Conservation (phyloP, 129 eudicot species). For the Glebionis coronaria region DNA sequence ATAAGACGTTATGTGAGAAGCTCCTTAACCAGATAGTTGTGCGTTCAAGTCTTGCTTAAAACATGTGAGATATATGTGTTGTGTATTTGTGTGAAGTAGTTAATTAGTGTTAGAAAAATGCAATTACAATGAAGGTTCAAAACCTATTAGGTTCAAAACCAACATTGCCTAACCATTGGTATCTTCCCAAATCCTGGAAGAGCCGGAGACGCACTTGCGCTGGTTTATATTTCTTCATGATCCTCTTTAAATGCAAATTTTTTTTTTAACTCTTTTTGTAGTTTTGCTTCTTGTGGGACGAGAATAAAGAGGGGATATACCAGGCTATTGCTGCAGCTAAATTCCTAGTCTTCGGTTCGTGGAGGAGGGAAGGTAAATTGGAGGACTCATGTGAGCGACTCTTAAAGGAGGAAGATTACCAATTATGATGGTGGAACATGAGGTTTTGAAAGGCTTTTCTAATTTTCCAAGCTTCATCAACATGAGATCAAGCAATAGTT, state of each 20-base stretch:
- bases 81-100: too few relatives aligned
- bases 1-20: too few relatives aligned
- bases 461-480: slow-evolving; percentile 61
- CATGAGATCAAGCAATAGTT: slow-evolving; percentile 50
- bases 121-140: too few relatives aligned
- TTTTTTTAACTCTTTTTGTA: slow-evolving; percentile 6
- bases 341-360: slow-evolving; percentile 42
- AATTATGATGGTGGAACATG: slow-evolving; percentile 54
- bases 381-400: not conserved
- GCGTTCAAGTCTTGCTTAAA: too few relatives aligned
- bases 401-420: slow-evolving; percentile 17
- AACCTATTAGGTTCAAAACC: too few relatives aligned
- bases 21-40: too few relatives aligned
- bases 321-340: slow-evolving; percentile 71
- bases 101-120: too few relatives aligned
- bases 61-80: too few relatives aligned
- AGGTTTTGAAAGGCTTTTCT: slow-evolving; percentile 56
- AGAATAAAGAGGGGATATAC: slow-evolving; percentile 40
- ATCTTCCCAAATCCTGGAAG: slow-evolving; percentile 46
- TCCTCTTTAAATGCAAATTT: slow-evolving; percentile 4
- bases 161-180: slow-evolving; percentile 64
- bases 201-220: slow-evolving; percentile 49
- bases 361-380: slow-evolving; percentile 20
- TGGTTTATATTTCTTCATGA: slow-evolving; percentile 19
- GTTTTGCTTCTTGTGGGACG: slow-evolving; percentile 39